Evolutionary conservation across 2,329 filamentous ascomycete genomes (phyloP).

Genomic region (Colletotrichum falcatum): DNA sequence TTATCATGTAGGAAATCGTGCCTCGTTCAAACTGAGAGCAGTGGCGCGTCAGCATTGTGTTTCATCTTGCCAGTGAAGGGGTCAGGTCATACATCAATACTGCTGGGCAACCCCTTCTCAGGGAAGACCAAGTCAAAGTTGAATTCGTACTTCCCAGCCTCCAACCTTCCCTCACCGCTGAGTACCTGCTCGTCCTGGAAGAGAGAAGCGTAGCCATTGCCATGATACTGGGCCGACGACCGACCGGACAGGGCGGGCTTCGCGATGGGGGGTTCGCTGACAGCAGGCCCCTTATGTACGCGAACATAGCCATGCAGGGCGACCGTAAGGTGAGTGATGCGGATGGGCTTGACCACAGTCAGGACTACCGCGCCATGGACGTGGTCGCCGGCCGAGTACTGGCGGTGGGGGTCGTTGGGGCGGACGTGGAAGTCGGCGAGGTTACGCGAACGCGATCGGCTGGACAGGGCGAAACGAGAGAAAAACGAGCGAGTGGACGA

Average conservation of each 20-base stretch:
- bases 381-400: constrained; percentile 80
- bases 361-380: constrained; percentile 80
- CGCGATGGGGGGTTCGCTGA: constrained; percentile 62
- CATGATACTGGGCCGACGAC: constrained; percentile 68
- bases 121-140: constrained; percentile 81
- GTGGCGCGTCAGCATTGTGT: constrained; percentile 17
- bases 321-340: constrained; percentile 84
- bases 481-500: constrained; percentile 59
- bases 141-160: constrained; percentile 82
- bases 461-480: constrained; percentile 64
- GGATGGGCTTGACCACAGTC: constrained; percentile 78
- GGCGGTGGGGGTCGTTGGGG: constrained; percentile 80
- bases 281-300: constrained; percentile 77
- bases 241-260: constrained; percentile 56
- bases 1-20: constrained; percentile 91
- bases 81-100: constrained; percentile 82
- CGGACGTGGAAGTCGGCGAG: constrained; percentile 83
- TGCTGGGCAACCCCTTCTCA: constrained; percentile 80
- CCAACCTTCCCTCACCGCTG: constrained; percentile 81
- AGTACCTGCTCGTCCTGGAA: constrained; percentile 87
- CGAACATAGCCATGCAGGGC: constrained; percentile 83
- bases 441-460: constrained; percentile 68
- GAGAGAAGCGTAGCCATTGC: constrained; percentile 82
- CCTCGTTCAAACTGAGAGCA: constrained; percentile 87
- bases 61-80: constrained; percentile 6